phyloP scores from a whole-genome alignment of 2,329 filamentous ascomycete genomes.

The Seiridium cupressi region DNA sequence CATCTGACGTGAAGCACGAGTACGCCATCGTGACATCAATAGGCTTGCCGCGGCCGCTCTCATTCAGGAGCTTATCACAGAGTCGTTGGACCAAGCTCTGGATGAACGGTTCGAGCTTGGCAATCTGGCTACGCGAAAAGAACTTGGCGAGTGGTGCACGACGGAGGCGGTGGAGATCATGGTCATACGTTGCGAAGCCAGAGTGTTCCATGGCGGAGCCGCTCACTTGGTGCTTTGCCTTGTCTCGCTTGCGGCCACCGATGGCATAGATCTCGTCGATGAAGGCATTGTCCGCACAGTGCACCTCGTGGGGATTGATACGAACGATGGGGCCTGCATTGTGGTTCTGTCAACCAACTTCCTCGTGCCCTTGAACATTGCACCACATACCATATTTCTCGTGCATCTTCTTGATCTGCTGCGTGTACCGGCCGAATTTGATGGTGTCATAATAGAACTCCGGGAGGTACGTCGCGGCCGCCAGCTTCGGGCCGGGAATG shows the following conservation, averaged over 20 bases:
- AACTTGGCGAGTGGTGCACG: slow-evolving; percentile 28
- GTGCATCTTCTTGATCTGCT: slow-evolving; percentile 33
- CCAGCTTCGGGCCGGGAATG: slow-evolving; percentile 35
- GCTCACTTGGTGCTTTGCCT: slow-evolving; percentile 17
- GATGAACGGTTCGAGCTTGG: slow-evolving; percentile 16
- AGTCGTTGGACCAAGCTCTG: slow-evolving; percentile 15
- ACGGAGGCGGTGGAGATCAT: slow-evolving; percentile 31
- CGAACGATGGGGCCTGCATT: slow-evolving; percentile 30
- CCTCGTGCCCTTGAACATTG: not conserved
- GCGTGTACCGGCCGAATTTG: slow-evolving; percentile 31
- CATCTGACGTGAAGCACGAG: slow-evolving; percentile 38
- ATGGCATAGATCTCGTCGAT: slow-evolving; percentile 36
- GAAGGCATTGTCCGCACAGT: slow-evolving; percentile 33
- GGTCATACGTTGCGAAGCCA: slow-evolving; percentile 19
- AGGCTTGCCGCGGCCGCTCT: slow-evolving; percentile 15
- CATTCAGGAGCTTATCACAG: slow-evolving; percentile 27
- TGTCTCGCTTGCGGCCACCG: slow-evolving; percentile 20
- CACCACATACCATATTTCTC: slow-evolving; percentile 29
- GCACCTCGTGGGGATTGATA: slow-evolving; percentile 37
- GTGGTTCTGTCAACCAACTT: not conserved
- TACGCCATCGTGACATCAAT: slow-evolving; percentile 35
- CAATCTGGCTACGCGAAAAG: slow-evolving; percentile 30
- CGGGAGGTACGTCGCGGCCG: slow-evolving; percentile 32
- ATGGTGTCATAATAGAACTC: slow-evolving; percentile 38
- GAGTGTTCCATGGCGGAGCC: slow-evolving; percentile 17